Percentiles rank a stretch among this genome's conserved stretches.
Conservation (phyloP, 805 yeast genomes). For the Ogataea corticis region DNA sequence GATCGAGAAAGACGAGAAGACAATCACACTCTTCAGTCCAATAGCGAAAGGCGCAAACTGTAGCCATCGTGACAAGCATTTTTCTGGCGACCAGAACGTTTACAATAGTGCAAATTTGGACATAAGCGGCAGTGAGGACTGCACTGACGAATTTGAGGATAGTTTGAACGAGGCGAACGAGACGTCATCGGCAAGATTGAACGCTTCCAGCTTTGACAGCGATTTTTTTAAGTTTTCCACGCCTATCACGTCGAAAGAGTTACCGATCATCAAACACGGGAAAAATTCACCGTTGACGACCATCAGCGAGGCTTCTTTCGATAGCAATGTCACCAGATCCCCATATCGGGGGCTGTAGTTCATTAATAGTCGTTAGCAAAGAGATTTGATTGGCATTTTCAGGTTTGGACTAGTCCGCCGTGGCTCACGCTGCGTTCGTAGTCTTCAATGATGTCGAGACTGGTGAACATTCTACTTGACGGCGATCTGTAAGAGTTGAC, state of each 20-base stretch:
- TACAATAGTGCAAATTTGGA: slow-evolving; percentile 16
- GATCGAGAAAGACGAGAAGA: slow-evolving; percentile 22
- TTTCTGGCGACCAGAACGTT: slow-evolving; percentile 3
- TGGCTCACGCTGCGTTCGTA: too few relatives aligned
- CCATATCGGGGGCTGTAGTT: not conserved
- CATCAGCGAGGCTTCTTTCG: slow-evolving; percentile 31
- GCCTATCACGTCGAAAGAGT: slow-evolving; percentile 17
- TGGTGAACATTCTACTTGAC: too few relatives aligned
- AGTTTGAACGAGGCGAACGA: not conserved
- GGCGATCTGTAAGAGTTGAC: too few relatives aligned
- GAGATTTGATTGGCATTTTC: not conserved
- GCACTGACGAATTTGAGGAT: slow-evolving; percentile 12
- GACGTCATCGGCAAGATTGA: not conserved
- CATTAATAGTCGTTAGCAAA: not conserved
- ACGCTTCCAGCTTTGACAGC: slow-evolving; percentile 1
- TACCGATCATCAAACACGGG: slow-evolving; percentile 10
- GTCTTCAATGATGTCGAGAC: too few relatives aligned
- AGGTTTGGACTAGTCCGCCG: too few relatives aligned
- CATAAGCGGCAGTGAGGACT: slow-evolving; percentile 20
- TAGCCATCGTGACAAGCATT: slow-evolving; percentile 5
- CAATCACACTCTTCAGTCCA: slow-evolving; percentile 34
- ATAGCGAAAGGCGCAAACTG: not conserved
- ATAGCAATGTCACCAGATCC: slow-evolving; percentile 21
- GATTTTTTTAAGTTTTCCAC: slow-evolving; percentile 17
- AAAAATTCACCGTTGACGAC: slow-evolving; percentile 31